Conservation (phyloP, 2,329 filamentous ascomycete genomes). For the Aspergillus pseudoglaucus region DNA sequence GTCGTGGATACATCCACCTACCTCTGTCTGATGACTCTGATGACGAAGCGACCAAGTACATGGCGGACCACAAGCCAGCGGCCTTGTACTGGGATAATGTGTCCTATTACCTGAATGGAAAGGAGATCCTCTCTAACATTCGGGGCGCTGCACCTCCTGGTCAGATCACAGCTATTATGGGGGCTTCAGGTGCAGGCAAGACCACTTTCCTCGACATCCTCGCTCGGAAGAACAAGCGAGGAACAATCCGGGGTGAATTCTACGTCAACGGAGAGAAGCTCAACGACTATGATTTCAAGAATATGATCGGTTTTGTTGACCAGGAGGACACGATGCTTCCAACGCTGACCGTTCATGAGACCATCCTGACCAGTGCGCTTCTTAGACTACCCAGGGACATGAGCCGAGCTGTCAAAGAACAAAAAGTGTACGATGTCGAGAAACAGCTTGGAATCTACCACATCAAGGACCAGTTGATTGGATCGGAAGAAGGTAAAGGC, state of each 20-base stretch:
- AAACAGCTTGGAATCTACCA: slow-evolving; percentile 90
- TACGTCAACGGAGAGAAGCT: slow-evolving; percentile 92
- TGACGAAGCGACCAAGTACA: slow-evolving; percentile 77
- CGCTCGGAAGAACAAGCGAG: slow-evolving; percentile 93
- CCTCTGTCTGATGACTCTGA: slow-evolving; percentile 77
- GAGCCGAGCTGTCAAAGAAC: slow-evolving; percentile 79
- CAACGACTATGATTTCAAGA: slow-evolving; percentile 75
- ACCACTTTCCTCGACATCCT: slow-evolving; percentile 95
- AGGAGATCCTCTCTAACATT: slow-evolving; percentile 72
- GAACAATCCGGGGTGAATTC: slow-evolving; percentile 69
- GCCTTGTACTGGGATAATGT: slow-evolving; percentile 84
- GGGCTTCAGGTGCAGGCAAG: slow-evolving; percentile 93
- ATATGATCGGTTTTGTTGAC: slow-evolving; percentile 92
- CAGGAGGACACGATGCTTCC: slow-evolving; percentile 97
- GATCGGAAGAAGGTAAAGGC: slow-evolving; percentile 88
- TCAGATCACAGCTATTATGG: slow-evolving; percentile 97
- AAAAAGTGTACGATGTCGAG: slow-evolving; percentile 86
- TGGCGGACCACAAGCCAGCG: slow-evolving; percentile 87
- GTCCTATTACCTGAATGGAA: slow-evolving; percentile 78
- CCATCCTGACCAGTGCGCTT: slow-evolving; percentile 87
- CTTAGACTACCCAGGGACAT: slow-evolving; percentile 89
- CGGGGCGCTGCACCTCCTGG: slow-evolving; percentile 85
- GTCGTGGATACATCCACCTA: slow-evolving; percentile 61
- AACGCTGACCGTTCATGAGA: slow-evolving; percentile 94
- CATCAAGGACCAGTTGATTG: slow-evolving; percentile 91